Base-by-base conservation (phyloP, 2,329 filamentous ascomycete species). In the Cadophora sp. region DNA sequence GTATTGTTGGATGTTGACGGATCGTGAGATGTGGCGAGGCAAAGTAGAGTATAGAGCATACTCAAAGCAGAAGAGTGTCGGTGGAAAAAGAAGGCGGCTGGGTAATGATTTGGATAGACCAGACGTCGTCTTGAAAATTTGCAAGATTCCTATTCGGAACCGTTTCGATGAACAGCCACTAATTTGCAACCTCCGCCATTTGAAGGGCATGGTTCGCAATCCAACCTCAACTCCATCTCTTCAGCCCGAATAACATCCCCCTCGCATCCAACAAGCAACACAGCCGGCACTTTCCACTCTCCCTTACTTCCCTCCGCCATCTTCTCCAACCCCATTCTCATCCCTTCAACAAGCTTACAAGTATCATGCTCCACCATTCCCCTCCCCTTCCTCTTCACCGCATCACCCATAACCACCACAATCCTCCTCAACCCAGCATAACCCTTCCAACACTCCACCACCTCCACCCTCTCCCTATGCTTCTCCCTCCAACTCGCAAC, bases 151-250 rank as follows among this genome's bases (percentile, higher is more conserved):
- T 53, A 53, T 53, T 5, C 50, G 5, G 26, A 29, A 53, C 11
- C 29, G 2, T 27, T 8, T 5, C 29, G 4, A 59, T 40, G 58
- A 27, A 61, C 37, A 9, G 22, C 12, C 1, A 46, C 37, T 1
- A 61, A n/a, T 29, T 16, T 27, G 37, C 58, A 61, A 1, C 24
- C 37, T 22, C 37, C 37, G 3, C 22, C 22, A 29, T 19, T 4
- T 4, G 16, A n/a, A n/a, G 9, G 24, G 26, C 24, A 27, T 11
- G 58, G 16, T 27, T 46, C 37, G 48, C 37, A 61, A 27, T 46
- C 58, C 37, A 61, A 26, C n/a, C n/a, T 37, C 58, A 61, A 16
- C 58, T 61, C 34, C 58, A 26, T 5, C 22, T 46, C 58, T 48
- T 61, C 58, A 29, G 37, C 37, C 29, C 16, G 34, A 26, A 61